Percentiles rank a stretch among this genome's conserved stretches.
Conservation (phyloP, 2,329 filamentous ascomycete species). For the Tolypocladium inflatum region DNA sequence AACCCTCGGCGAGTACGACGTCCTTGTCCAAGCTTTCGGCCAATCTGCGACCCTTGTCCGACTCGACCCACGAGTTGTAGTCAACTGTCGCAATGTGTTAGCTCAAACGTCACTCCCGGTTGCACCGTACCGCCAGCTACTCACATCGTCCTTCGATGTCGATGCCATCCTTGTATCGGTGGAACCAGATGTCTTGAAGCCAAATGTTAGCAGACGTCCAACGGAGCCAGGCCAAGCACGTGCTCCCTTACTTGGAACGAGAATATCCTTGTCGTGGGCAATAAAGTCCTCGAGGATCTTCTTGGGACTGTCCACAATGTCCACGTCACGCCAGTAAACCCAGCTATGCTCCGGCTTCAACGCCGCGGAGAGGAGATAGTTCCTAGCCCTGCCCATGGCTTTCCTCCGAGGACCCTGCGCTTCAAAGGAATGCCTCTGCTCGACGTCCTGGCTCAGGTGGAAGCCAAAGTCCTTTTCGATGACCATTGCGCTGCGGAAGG, state of each 20-base stretch:
- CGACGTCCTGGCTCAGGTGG: slow-evolving; percentile 64
- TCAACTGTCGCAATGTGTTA: slow-evolving; percentile 53
- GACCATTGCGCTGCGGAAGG: slow-evolving; percentile 77
- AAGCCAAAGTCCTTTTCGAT: slow-evolving; percentile 87
- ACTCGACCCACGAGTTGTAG: slow-evolving; percentile 98
- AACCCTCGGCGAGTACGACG: slow-evolving; percentile 79
- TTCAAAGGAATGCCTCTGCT: slow-evolving; percentile 75
- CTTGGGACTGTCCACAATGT: slow-evolving; percentile 83
- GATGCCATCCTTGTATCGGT: slow-evolving; percentile 67
- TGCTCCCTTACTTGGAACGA: slow-evolving; percentile 78
- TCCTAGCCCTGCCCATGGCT: slow-evolving; percentile 80
- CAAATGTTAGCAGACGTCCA: slow-evolving; percentile 11
- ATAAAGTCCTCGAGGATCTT: slow-evolving; percentile 92
- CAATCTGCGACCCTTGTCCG: slow-evolving; percentile 71
- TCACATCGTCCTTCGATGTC: slow-evolving; percentile 94
- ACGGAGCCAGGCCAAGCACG: not conserved
- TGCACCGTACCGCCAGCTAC: slow-evolving; percentile 20
- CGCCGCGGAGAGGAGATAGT: slow-evolving; percentile 77
- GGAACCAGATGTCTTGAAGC: slow-evolving; percentile 84
- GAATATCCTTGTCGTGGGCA: slow-evolving; percentile 81
- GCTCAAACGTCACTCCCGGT: not conserved
- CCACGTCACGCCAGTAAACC: slow-evolving; percentile 98
- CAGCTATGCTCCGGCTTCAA: slow-evolving; percentile 92
- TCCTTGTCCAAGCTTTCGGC: slow-evolving; percentile 67
- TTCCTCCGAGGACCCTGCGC: slow-evolving; percentile 87